phyloP scores from a whole-genome alignment of 1,284 basidiomycete genomes.

The Sanghuangporus weigelae region DNA sequence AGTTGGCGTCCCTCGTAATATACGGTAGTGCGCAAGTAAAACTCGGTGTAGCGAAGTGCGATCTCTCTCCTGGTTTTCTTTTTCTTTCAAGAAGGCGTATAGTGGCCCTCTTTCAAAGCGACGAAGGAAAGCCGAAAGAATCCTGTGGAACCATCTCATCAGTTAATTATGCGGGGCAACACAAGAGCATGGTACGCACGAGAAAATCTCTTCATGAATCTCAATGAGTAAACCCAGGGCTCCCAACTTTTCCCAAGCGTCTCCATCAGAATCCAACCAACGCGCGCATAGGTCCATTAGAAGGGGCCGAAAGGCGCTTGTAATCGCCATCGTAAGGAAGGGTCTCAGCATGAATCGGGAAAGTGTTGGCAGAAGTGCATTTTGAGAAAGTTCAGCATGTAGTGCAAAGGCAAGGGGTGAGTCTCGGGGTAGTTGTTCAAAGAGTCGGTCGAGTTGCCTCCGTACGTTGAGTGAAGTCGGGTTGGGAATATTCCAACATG shows the following conservation, averaged over 20 bases:
- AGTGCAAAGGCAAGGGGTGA: slow-evolving; percentile 1
- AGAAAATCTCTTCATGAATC: slow-evolving; percentile 68
- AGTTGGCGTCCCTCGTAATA: slow-evolving; percentile 67
- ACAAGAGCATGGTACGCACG: slow-evolving; percentile 43
- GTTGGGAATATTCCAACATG: slow-evolving; percentile 12
- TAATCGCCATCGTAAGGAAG: slow-evolving; percentile 46
- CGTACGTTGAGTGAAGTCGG: slow-evolving; percentile 12
- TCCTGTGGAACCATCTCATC: not conserved
- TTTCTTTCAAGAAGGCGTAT: slow-evolving; percentile 31
- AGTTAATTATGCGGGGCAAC: not conserved
- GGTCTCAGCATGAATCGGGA: slow-evolving; percentile 7
- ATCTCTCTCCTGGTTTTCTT: slow-evolving; percentile 33
- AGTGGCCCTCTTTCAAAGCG: slow-evolving; percentile 53
- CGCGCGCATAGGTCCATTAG: slow-evolving; percentile 66
- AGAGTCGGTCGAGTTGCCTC: slow-evolving; percentile 2
- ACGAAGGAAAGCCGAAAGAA: slow-evolving; percentile 39
- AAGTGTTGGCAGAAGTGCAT: slow-evolving; percentile 4
- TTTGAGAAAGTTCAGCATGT: not conserved
- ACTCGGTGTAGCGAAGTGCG: slow-evolving; percentile 51
- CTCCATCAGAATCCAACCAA: slow-evolving; percentile 52
- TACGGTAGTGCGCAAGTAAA: slow-evolving; percentile 76
- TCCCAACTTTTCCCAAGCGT: slow-evolving; percentile 48
- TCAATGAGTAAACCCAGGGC: slow-evolving; percentile 61
- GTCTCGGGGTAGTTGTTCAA: slow-evolving; percentile 13
- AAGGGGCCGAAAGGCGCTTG: slow-evolving; percentile 59